Conservation (phyloP, 768 basidiomycete genomes). For the Coprinopsis sp. region DNA sequence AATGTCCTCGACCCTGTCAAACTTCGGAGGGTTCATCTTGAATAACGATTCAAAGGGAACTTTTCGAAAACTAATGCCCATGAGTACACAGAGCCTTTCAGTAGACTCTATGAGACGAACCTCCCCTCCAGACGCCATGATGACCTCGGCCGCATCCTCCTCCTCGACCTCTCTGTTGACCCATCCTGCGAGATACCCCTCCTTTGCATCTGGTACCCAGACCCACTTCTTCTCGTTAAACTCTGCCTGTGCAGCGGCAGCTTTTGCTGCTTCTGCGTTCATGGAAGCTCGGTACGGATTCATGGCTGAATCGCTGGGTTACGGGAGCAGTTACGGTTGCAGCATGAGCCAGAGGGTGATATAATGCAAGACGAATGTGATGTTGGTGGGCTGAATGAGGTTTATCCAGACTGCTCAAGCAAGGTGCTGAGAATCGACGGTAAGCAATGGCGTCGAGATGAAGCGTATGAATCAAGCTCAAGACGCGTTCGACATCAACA, state of each 20-base stretch:
- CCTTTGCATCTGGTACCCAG: constrained; percentile 90
- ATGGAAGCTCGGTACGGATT: constrained; percentile 45
- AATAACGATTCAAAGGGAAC: constrained; percentile 79
- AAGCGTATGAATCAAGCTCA: no score
- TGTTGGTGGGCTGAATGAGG: no score
- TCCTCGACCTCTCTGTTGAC: constrained; percentile 83
- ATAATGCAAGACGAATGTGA: no score
- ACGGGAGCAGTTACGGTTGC: background rate
- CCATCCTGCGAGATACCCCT: constrained; percentile 95
- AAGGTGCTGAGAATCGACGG: no score
- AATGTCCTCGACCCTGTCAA: constrained; percentile 96
- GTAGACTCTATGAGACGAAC: constrained; percentile 33
- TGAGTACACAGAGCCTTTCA: no score
- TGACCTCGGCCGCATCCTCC: constrained; percentile 75
- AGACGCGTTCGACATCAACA: no score
- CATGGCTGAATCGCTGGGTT: constrained; percentile 29
- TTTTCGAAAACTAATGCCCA: no score
- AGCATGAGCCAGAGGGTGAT: background rate
- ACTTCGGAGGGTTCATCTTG: constrained; percentile 99
- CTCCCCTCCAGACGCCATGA: constrained; percentile 82
- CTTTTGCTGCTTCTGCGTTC: constrained; percentile 69
- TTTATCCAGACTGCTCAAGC: no score
- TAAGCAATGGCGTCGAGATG: no score
- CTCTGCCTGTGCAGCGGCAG: constrained; percentile 88
- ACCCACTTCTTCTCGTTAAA: constrained; percentile 99